Base-by-base conservation (phyloP, 1,284 basidiomycete genomes). In the Malassezia pachydermatis region DNA sequence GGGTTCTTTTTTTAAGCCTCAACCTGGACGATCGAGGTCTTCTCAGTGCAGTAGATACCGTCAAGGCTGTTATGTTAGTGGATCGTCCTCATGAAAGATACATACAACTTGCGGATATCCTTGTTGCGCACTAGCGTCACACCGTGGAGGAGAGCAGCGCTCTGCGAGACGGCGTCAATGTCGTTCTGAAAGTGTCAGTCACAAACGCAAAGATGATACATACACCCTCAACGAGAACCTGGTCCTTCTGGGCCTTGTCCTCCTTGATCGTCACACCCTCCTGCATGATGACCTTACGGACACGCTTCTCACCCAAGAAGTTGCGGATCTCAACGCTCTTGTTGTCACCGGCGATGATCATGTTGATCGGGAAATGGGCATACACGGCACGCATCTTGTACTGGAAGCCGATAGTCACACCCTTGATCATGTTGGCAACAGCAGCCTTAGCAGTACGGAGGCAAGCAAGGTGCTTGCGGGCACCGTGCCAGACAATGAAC, bases 281-380 rank as follows among this genome's bases (percentile, higher is more conserved):
- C 68, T 92, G 77, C 92, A 99, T 96, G 62, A 78, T 73, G 57
- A 98, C 88, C 70, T 92, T 80, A 67, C 94, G 84, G 60, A 94
- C 87, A 67, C 72, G 69, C 81, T 92, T 89, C 79, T 88, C 86
- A 65, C 90, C 88, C 74, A 94, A 79, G 79, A 96, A 98, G 79
- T 98, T 98, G 70, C 95, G 84, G 77, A 99, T 98, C 76, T 98
- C 92, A 54, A 95, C 76, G 45, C 82, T 78, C 48, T 73, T 73
- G 51, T 87, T 88, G 65, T 77, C 77, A 36, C 85, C 83, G 74
- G 85, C 83, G 72, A 96, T 88, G 75, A 98, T 96, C 74, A 87
- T 84, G 80, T 99, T 98, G 80, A 99, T 95, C 61, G 94, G 94
- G 81, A 99, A 99, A 81, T 99, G 94, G 71, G 94, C 94, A 74